Percentiles rank a stretch among this genome's conserved stretches.
Conservation (phyloP, 1,139 yeast genomes). For the Zygosaccharomyces sapae region DNA sequence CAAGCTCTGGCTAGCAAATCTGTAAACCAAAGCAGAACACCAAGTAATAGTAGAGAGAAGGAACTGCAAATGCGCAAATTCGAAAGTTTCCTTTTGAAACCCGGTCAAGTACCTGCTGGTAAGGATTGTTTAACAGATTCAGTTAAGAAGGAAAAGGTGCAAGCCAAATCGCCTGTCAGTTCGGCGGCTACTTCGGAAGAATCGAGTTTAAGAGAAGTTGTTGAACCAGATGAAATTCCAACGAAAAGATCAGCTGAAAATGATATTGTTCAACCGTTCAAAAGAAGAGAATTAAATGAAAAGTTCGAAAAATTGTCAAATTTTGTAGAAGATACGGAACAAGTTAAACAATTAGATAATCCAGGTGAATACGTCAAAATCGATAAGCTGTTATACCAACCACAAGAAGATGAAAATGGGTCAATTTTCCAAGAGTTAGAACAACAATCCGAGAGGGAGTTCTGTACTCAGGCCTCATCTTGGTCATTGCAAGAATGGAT, state of each 20-base stretch:
- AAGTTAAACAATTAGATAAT: conserved; percentile 4
- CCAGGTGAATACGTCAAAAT: conserved; percentile 14
- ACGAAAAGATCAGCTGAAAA: not conserved
- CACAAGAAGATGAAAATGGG: conserved; percentile 3
- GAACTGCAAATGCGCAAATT: conserved; percentile 11
- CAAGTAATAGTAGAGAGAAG: conserved; percentile 8
- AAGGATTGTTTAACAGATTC: not conserved
- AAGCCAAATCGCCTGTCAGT: not conserved
- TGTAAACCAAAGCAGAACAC: conserved; percentile 6
- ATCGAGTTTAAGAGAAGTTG: not conserved
- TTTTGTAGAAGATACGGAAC: not conserved
- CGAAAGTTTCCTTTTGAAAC: conserved; percentile 13
- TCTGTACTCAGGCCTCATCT: conserved; percentile 32
- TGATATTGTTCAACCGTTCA: not conserved
- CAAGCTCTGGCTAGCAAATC: conserved; percentile 14
- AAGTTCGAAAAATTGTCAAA: conserved; percentile 6
- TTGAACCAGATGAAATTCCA: not conserved
- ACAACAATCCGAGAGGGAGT: conserved; percentile 21
- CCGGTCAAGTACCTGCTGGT: not conserved
- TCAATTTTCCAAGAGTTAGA: conserved; percentile 16
- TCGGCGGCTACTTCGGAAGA: not conserved
- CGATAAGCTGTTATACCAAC: conserved; percentile 9
- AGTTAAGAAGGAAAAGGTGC: not conserved
- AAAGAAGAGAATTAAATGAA: conserved; percentile 2
- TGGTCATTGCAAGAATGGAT: conserved; percentile 40